These are phyloP conservation scores for Ustilago bromivora DNA, from an alignment of 1,284 basidiomycete species.

Conservation along the genomic window DNA sequence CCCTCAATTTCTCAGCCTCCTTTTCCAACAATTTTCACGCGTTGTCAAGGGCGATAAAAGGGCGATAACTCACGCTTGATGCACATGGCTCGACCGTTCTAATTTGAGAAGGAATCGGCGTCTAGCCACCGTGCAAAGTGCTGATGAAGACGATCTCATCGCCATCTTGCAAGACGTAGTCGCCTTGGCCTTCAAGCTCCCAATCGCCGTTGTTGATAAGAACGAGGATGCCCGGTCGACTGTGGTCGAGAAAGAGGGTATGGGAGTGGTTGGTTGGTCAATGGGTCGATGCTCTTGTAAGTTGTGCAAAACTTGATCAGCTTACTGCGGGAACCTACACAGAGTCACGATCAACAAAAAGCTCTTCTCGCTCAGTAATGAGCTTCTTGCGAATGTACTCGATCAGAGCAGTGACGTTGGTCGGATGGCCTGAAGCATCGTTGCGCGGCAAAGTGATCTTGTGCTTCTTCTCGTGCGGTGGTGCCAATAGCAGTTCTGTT, in stretches of 20 bases:
- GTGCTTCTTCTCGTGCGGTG: constrained; percentile 64
- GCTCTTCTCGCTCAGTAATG: constrained; percentile 84
- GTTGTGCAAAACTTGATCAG: background rate
- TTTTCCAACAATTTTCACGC: too few species aligned
- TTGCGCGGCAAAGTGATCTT: constrained; percentile 42
- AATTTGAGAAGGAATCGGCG: too few species aligned
- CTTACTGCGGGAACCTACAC: constrained; percentile 77
- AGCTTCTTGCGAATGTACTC: constrained; percentile 82
- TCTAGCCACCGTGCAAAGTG: constrained; percentile 89
- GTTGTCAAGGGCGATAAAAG: too few species aligned
- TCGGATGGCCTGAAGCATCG: constrained; percentile 61
- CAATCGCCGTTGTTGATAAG: constrained; percentile 97
- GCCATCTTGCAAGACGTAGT: constrained; percentile 81
- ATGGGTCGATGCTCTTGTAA: too few species aligned
- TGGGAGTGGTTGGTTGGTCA: background rate
- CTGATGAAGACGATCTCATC: constrained; percentile 97
- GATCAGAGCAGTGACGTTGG: constrained; percentile 82
- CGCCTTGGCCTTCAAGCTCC: constrained; percentile 95
- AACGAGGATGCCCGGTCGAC: constrained; percentile 94
- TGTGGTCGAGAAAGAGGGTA: constrained; percentile 67
- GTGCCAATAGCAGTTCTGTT: constrained; percentile 65
- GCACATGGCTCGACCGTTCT: too few species aligned
- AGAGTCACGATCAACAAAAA: constrained; percentile 87
- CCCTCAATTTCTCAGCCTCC: too few species aligned
- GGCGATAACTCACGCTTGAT: too few species aligned